Percentiles rank a stretch among this genome's conserved stretches.
Conservation (phyloP, 139 green algal species). For the Volvox reticuliferus region DNA sequence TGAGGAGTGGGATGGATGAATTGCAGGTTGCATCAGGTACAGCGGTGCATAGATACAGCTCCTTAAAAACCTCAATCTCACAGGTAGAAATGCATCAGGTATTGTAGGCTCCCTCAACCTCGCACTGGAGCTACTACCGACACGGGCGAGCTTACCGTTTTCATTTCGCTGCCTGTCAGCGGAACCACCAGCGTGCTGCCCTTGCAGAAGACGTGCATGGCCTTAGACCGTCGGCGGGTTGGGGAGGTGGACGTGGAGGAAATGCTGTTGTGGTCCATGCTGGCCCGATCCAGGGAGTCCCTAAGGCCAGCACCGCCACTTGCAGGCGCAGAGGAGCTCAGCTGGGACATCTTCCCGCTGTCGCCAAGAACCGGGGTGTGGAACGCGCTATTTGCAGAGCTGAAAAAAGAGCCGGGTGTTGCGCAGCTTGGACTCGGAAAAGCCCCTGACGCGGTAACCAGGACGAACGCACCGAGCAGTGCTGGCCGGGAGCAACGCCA, state of each 20-base stretch:
- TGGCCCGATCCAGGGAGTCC: neutral
- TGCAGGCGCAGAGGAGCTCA: constrained; percentile 14
- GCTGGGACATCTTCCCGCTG: neutral
- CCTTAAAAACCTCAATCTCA: too few relatives aligned
- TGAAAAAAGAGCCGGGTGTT: neutral
- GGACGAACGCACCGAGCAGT: neutral
- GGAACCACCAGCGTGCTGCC: constrained; percentile 33
- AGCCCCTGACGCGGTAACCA: neutral
- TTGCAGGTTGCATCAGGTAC: too few relatives aligned
- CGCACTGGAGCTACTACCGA: too few relatives aligned
- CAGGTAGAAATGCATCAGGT: too few relatives aligned
- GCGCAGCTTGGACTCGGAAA: neutral
- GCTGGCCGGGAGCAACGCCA: neutral
- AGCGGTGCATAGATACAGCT: too few relatives aligned
- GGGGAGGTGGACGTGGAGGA: neutral
- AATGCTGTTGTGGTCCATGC: neutral
- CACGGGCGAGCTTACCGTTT: neutral
- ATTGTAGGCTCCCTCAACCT: too few relatives aligned
- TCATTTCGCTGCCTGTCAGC: neutral
- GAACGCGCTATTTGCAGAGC: neutral
- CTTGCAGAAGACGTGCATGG: constrained; percentile 18
- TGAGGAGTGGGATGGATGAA: too few relatives aligned
- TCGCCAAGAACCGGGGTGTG: neutral
- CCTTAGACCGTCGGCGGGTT: constrained; percentile 16
- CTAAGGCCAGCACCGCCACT: too few relatives aligned